These are phyloP conservation scores for Aspergillus glaucus DNA, from an alignment of 2,329 filamentous ascomycete genomes.

Conservation along the genomic window DNA sequence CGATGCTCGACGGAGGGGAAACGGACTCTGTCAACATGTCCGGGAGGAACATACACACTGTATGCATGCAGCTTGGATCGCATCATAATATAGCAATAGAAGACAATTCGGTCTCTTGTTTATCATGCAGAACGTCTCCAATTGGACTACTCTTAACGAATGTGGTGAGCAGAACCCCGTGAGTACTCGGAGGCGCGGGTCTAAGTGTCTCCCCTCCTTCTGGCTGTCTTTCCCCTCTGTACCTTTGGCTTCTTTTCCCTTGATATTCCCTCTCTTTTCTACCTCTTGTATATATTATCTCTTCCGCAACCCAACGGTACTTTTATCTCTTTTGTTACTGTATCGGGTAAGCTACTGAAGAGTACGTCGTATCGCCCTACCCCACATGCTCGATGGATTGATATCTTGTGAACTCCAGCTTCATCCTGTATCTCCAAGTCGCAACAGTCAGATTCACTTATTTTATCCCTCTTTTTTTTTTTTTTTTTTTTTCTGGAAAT, in stretches of 20 bases:
- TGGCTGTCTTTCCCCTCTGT: background rate
- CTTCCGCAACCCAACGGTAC: background rate
- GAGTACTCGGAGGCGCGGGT: background rate
- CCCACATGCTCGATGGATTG: background rate
- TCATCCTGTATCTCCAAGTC: background rate
- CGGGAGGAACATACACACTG: background rate
- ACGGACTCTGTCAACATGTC: background rate
- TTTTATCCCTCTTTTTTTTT: background rate
- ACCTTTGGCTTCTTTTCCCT: constrained; percentile 1
- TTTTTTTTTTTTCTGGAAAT: no score
- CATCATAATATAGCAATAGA: background rate
- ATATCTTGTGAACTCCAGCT: background rate
- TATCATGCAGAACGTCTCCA: background rate
- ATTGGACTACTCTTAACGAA: background rate
- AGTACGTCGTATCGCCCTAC: background rate
- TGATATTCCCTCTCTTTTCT: constrained; percentile 1
- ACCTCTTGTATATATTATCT: background rate
- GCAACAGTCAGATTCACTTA: background rate
- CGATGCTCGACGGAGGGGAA: background rate
- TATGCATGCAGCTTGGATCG: background rate
- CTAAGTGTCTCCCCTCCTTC: background rate
- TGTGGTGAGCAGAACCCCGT: background rate
- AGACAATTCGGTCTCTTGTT: background rate
- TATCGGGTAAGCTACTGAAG: background rate
- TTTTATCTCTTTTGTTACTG: background rate